phyloP scores from a whole-genome alignment of 139 green algal species.

The Nannochloris sp. region DNA sequence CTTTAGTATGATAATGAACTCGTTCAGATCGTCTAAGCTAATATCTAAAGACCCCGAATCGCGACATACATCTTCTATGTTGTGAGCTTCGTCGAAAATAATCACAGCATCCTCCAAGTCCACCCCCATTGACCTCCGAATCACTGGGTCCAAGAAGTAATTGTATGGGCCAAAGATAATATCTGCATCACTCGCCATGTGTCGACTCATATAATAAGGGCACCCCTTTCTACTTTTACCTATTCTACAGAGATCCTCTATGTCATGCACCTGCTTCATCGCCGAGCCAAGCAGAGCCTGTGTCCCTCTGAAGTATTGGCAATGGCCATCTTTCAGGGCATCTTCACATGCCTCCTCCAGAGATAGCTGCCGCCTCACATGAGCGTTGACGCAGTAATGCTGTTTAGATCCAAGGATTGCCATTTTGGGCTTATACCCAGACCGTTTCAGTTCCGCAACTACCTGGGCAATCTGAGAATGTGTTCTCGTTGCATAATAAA shows the following conservation, averaged over 20 bases:
- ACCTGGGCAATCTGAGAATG: conserved; percentile 94
- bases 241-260: conserved; percentile 76
- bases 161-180: conserved; percentile 92
- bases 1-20: conserved; percentile 21
- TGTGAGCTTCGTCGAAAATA: conserved; percentile 96
- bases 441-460: conserved; percentile 79
- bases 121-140: conserved; percentile 64
- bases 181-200: conserved; percentile 63
- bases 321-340: conserved; percentile 48
- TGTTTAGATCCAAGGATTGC: conserved; percentile 71
- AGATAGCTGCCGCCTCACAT: conserved; percentile 9
- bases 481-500: conserved; percentile 83
- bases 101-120: conserved; percentile 59
- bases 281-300: not conserved
- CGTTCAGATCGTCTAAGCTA: conserved; percentile 39
- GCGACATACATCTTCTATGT: conserved; percentile 83
- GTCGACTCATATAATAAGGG: conserved; percentile 76
- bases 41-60: conserved; percentile 41
- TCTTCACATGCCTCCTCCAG: conserved; percentile 73
- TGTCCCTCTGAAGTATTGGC: conserved; percentile 40
- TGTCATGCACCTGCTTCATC: conserved; percentile 63
- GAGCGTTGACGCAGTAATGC: conserved; percentile 84
- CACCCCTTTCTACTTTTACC: conserved; percentile 51
- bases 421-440: conserved; percentile 66
- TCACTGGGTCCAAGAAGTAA: conserved; percentile 66